Percentiles rank a stretch among this genome's conserved stretches.
phyloP scores from a whole-genome alignment of 1,284 basidiomycete genomes.

The Ceratobasidium sp. region DNA sequence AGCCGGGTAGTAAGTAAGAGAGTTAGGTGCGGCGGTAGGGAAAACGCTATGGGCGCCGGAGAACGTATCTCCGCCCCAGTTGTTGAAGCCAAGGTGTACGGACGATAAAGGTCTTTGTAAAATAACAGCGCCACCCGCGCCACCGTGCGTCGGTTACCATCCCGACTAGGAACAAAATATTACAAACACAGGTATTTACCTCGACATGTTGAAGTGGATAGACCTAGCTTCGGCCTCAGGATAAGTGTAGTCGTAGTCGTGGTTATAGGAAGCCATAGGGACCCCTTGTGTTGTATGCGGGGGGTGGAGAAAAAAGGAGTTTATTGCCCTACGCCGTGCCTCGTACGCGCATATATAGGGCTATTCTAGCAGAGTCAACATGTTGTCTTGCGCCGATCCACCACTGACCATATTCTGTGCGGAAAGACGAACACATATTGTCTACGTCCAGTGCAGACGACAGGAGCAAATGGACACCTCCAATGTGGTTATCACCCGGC shows the following conservation, averaged over 20 bases:
- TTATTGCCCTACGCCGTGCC: no score
- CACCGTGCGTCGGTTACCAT: neutral
- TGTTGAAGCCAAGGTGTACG: neutral
- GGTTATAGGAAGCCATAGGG: neutral
- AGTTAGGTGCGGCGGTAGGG: no score
- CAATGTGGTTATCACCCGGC: neutral
- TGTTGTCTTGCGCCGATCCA: no score
- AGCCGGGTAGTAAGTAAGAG: no score
- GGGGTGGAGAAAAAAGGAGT: no score
- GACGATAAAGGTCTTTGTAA: conserved; percentile 12
- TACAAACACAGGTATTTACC: neutral
- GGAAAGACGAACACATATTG: neutral
- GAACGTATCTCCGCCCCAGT: no score
- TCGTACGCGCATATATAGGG: conserved; percentile 1
- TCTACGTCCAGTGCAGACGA: neutral
- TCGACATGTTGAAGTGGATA: neutral
- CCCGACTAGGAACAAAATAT: neutral
- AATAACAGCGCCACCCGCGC: neutral
- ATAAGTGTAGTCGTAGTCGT: neutral
- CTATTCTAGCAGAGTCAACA: no score
- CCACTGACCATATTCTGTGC: no score
- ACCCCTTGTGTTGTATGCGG: neutral
- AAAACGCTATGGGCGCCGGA: neutral
- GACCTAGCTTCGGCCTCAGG: neutral
- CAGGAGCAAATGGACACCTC: neutral